Percentiles rank a stretch among this genome's conserved stretches.
Conservation (phyloP, 176 grass and related monocot species). For the Lolium perenne region DNA sequence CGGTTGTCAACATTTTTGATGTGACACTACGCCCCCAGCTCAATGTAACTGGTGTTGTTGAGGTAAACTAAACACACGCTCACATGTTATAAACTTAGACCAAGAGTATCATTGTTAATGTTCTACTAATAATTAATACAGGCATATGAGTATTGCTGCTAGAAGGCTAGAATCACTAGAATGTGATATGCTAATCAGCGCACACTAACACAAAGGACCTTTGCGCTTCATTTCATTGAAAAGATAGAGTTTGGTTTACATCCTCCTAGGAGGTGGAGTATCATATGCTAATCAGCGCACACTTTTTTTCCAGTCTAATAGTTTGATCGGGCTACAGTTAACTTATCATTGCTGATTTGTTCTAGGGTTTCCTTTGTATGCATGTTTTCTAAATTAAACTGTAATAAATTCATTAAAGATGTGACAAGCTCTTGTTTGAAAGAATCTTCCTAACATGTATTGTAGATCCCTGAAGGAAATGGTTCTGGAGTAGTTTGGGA, state of each 20-base stretch:
- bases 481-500: constrained; percentile 98
- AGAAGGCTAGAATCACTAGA: constrained; percentile 29
- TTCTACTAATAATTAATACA: neutral
- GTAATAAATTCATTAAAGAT: constrained; percentile 15
- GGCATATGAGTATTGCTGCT: neutral
- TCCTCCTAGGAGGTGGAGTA: no score
- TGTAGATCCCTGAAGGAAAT: constrained; percentile 97
- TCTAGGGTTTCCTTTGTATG: neutral
- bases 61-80: constrained; percentile 58
- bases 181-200: neutral
- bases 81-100: constrained; percentile 19
- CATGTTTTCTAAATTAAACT: constrained; percentile 19
- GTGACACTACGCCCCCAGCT: constrained; percentile 87
- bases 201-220: neutral
- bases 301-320: neutral
- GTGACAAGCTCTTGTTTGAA: constrained; percentile 33
- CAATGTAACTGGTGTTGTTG: constrained; percentile 90
- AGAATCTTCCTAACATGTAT: constrained; percentile 40
- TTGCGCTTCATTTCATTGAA: no score
- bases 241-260: no score
- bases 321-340: constrained; percentile 30
- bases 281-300: neutral
- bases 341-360: neutral
- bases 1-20: constrained; percentile 97
- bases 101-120: neutral